phyloP scores from a whole-genome alignment of 345 rosid genomes.

The Brassica rapa region DNA sequence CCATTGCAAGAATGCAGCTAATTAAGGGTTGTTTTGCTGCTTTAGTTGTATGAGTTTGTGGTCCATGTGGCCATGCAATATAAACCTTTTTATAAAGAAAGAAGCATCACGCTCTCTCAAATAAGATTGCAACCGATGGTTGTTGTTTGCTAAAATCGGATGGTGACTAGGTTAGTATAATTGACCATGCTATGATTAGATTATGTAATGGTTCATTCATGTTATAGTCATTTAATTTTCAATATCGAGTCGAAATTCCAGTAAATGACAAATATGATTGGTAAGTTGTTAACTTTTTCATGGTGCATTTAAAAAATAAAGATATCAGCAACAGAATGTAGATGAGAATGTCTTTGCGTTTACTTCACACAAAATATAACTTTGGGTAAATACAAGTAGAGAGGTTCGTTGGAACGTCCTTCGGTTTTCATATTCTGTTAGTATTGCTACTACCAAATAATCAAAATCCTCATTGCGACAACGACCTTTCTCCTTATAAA shows the following conservation, averaged over 20 bases:
- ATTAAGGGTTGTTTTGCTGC: not conserved
- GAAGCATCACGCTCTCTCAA: not conserved
- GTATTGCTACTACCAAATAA: not conserved
- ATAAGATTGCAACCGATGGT: conserved; percentile 20
- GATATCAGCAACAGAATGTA: not conserved
- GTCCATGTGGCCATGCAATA: conserved; percentile 24
- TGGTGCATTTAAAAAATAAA: not conserved
- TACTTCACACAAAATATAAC: conserved; percentile 35
- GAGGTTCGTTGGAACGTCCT: conserved; percentile 39
- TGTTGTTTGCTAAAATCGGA: conserved; percentile 30
- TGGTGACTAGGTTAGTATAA: conserved; percentile 35
- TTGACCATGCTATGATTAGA: conserved; percentile 4
- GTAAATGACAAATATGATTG: not conserved
- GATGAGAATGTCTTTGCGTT: conserved; percentile 35
- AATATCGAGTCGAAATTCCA: not conserved
- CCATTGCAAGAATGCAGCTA: not conserved
- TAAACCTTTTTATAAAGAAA: conserved; percentile 31
- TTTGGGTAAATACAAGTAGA: conserved; percentile 22
- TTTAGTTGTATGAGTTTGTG: conserved; percentile 19
- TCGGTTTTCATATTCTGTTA: not conserved
- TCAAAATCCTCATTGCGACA: not conserved
- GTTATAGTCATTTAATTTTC: not conserved
- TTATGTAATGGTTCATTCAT: not conserved
- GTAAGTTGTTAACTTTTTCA: not conserved
- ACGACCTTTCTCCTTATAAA: not conserved